Base-by-base conservation (phyloP, 352 stramenopile genomes). In the Phytophthora sansomeana region DNA sequence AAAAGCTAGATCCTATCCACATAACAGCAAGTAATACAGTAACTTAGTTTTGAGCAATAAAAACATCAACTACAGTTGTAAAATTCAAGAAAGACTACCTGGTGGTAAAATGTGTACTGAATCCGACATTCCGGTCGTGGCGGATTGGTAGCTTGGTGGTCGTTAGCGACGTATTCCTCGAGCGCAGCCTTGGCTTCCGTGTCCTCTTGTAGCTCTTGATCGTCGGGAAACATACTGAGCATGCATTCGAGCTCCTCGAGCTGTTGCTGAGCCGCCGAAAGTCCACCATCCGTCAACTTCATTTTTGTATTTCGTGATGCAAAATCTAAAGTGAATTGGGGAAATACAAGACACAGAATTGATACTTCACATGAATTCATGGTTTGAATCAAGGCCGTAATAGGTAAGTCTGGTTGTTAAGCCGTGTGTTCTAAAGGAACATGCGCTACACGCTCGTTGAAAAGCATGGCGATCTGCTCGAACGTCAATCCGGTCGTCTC, bases 241-340 rank as follows among this genome's bases (percentile, higher is more conserved):
- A 93, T 83, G 62, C 85, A 93, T 57, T 89, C 83, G n/a, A 91
- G 70, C 69, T 93, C 85, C 16, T 92, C 83, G 46, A 83, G 58
- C 68, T 92, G 83, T 61, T 80, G 72, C 35, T 76, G 41, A 26
- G 35, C 41, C 17, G 68, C 42, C 29, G 39, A 60, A 10, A 58
- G 38, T 21, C 39, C 52, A 21, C 16, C 47, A 44, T 38, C 47
- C 28, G 44, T 21, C 43, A 56, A 16, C 42, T 49, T 24, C 9
- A 44, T 32, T 7, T 26, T 16, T 46, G 6, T 47, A 11, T 14
- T 38, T 28, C 21, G 62, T 39, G 13, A 24, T 47, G 26, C 10
- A 38, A 54, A 44, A n/a, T n/a, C n/a, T n/a, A n/a, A n/a, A n/a
- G n/a, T n/a, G n/a, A n/a, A 29, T 49, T 32, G n/a, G 21, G 21